Conservation (phyloP, 2,329 filamentous ascomycete species). For the Pyrenochaeta sp. region DNA sequence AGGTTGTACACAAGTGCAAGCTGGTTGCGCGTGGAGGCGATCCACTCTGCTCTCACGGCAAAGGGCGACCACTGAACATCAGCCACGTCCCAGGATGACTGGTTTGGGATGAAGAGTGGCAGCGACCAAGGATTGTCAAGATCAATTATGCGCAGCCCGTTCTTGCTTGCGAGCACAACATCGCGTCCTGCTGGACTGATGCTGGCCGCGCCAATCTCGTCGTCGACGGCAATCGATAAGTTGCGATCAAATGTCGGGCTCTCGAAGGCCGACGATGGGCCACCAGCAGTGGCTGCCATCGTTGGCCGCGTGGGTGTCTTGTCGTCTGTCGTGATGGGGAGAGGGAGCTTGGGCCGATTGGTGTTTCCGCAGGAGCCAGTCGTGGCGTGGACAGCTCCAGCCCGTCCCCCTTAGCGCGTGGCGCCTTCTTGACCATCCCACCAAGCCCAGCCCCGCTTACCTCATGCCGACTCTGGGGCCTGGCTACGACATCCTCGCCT, state of each 20-base stretch:
- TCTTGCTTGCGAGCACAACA: conserved; percentile 83
- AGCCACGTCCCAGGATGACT: conserved; percentile 91
- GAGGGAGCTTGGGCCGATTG: conserved; percentile 7
- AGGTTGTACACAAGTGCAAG: conserved; percentile 95
- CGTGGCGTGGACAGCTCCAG: conserved; percentile 2
- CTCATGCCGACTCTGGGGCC: conserved; percentile 1
- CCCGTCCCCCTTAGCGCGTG: conserved; percentile 1
- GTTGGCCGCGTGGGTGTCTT: conserved; percentile 6
- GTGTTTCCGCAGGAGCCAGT: neutral
- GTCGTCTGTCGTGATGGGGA: conserved; percentile 15
- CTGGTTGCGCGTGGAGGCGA: conserved; percentile 93
- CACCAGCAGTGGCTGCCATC: conserved; percentile 34
- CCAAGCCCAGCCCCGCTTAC: neutral
- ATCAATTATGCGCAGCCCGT: conserved; percentile 90
- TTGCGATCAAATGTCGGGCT: conserved; percentile 89
- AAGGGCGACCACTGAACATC: conserved; percentile 98
- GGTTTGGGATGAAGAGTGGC: conserved; percentile 84
- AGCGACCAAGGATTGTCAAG: conserved; percentile 88
- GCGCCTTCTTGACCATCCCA: conserved; percentile 6
- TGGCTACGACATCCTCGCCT: conserved; percentile 16
- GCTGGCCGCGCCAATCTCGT: conserved; percentile 82
- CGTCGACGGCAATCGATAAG: conserved; percentile 82
- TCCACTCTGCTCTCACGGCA: conserved; percentile 87
- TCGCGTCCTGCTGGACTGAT: conserved; percentile 93
- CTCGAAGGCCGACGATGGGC: conserved; percentile 70